Evolutionary conservation across 805 yeast genomes (phyloP), one percentile per base, ranked within the genome.

Genomic region (Teunomyces funiuensis): DNA sequence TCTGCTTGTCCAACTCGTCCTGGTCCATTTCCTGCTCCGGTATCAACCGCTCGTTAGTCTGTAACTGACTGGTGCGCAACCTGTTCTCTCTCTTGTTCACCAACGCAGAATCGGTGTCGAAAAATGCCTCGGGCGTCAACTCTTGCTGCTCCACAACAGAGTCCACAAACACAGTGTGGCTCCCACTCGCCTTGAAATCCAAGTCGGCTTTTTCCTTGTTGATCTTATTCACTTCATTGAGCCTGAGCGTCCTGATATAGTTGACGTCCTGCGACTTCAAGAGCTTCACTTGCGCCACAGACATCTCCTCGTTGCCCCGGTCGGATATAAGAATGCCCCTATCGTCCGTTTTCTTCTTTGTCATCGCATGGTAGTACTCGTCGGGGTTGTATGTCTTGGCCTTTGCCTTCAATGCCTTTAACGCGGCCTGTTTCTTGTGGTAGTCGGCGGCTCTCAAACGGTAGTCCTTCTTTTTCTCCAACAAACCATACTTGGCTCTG

Each of bases 311-410:
- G 18, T 71, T 75, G 14, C 79, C 85, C 46, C 95, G 73, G 16
- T 86, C 87, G 1, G 81, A 68, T 8, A 85, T 60, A 37, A 85
- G 55, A 6, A 86, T 73, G 1, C 97, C 97, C 8, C 75, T 69
- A 2, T 72, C 66, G 49, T 88, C 95, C 4, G 93, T 80, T 53
- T 73, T 75, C 45, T 73, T 71, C 10, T 75, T 71, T 23, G 83
- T 78, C 99, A 93, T 93, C 15, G 88, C 93, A 77, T 88, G 96
- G 63, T 91, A 89, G 68, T 85, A 93, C 64, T 93, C 99, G 74
- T 93, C 99, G 11, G 95, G 95, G 60, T 93, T 93, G 52, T 88
- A 76, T 33, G 74, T 73, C 27, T 74, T 68, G 2, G 86, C 95
- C 58, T 88, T 91, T 30, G 73, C 71, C 50, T 85, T 80, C 43